Conservation (phyloP, 495 filamentous ascomycete species). For the Aspergillus sclerotioniger region DNA sequence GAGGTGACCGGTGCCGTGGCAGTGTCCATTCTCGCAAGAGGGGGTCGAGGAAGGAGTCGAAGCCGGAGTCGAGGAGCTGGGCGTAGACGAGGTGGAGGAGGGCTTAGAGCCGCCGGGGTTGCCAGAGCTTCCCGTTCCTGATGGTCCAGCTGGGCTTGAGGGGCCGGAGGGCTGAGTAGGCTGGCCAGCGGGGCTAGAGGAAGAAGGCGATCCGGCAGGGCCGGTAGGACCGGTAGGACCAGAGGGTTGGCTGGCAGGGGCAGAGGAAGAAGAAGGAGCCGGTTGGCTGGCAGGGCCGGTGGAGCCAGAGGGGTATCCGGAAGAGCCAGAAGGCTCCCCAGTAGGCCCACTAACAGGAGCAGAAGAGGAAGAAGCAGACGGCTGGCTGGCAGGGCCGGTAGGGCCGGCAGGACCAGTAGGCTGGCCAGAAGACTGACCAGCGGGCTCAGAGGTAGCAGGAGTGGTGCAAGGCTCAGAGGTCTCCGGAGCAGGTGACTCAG, state of each 20-base stretch:
- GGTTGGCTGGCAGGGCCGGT: neutral
- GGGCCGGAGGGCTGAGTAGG: neutral
- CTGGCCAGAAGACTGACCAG: neutral
- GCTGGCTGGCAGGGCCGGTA: neutral
- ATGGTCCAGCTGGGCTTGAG: neutral
- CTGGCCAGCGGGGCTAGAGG: neutral
- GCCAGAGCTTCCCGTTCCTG: neutral
- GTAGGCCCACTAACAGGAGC: neutral
- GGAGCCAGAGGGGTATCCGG: too few relatives aligned
- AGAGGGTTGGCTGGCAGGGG: neutral
- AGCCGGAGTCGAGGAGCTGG: neutral
- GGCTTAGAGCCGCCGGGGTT: neutral
- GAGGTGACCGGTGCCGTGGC: slow-evolving; percentile 27
- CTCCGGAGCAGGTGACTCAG: neutral
- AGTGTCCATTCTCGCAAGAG: slow-evolving; percentile 15
- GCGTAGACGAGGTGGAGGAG: neutral
- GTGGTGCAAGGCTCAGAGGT: neutral
- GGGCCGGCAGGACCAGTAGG: neutral
- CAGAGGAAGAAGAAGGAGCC: neutral
- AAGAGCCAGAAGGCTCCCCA: neutral
- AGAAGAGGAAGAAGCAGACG: neutral
- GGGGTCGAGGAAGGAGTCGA: neutral
- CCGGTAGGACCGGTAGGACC: neutral
- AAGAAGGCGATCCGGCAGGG: neutral
- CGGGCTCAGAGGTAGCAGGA: neutral